Base-by-base conservation (phyloP, 495 filamentous ascomycete genomes). In the Aspergillus avenaceus region DNA sequence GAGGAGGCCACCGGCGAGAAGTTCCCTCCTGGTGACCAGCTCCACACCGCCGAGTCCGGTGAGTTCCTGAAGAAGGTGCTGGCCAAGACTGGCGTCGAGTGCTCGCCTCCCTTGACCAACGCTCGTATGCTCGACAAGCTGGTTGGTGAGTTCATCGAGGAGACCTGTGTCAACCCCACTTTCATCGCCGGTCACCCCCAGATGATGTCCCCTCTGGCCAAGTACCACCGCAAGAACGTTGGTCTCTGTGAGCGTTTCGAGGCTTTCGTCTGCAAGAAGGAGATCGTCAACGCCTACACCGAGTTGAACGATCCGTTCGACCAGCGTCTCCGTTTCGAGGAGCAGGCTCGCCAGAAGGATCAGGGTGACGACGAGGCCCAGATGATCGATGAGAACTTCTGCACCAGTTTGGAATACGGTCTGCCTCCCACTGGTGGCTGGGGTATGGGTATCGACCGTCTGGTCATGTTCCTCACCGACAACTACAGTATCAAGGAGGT, bases 41-140 rank as follows among this genome's bases (percentile, higher is more conserved):
- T 97, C 0, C 91, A 97, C 77, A 97, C 91, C 1, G 69, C 82
- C 8, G 90, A 90, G 71, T 89, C 88, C 37, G 86, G 86, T 60
- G 82, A 87, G 46, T 97, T 96, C 80, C 82, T 99, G 58, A 83
- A 87, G 74, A 69, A 72, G 12, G 66, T 97, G 4, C 80, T 92
- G 22, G 85, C 91, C 79, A 95, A 96, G 80, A 85, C 86, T 64
- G 86, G 86, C 21, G 84, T 98, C 14, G 89, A 96, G 12, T 97
- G 92, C 76, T 74, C 90, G 19, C 84, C 91, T 1, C 93, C 93
- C 8, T 77, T 87, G 45, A 99, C 93, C 50, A 97, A 96, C 64
- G 86, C 92, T n/a, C 82, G 95, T 47, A 96, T 97, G 87, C 84
- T 98, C 44, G 93, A 98, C 74, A 96, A 91, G 76, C 82, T 98